Evolutionary conservation across 176 grass and related monocot species (phyloP).

Genomic region (Eremochloa ophiuroides): DNA sequence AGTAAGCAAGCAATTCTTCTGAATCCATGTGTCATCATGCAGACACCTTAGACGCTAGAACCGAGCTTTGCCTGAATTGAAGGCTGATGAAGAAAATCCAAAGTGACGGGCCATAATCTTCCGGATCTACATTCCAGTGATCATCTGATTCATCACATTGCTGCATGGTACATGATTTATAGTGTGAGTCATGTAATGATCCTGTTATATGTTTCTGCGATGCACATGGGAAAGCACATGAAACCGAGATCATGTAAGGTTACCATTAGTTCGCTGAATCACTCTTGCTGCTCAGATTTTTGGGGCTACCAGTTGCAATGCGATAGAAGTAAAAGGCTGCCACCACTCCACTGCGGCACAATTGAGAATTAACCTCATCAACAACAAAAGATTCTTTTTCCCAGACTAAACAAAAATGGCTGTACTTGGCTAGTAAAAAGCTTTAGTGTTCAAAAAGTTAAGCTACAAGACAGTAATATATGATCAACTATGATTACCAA

Average conservation of each 20-base stretch:
- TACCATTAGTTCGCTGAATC: slow-evolving; percentile 41
- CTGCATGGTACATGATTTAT: slow-evolving; percentile 3
- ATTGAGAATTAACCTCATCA: slow-evolving; percentile 17
- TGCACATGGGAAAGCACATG: background rate
- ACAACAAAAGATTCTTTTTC: background rate
- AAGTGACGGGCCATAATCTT: slow-evolving; percentile 1
- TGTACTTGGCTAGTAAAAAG: no score
- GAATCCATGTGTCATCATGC: background rate
- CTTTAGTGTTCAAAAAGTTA: no score
- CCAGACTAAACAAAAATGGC: background rate
- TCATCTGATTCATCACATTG: slow-evolving; percentile 2
- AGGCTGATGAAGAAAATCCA: background rate
- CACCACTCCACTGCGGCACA: slow-evolving; percentile 51
- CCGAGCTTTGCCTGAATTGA: slow-evolving; percentile 8
- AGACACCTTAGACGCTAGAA: background rate
- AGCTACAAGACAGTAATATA: background rate
- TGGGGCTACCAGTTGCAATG: slow-evolving; percentile 23
- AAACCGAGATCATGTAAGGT: background rate
- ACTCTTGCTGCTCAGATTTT: slow-evolving; percentile 14
- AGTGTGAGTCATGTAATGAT: background rate
- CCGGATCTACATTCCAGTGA: background rate
- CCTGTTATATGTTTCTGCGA: background rate
- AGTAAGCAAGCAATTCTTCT: background rate
- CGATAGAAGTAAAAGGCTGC: slow-evolving; percentile 48
- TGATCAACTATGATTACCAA: background rate